These are phyloP conservation scores for Saccharomyces paradoxus DNA, from an alignment of 805 yeast species.

Conservation along the genomic window DNA sequence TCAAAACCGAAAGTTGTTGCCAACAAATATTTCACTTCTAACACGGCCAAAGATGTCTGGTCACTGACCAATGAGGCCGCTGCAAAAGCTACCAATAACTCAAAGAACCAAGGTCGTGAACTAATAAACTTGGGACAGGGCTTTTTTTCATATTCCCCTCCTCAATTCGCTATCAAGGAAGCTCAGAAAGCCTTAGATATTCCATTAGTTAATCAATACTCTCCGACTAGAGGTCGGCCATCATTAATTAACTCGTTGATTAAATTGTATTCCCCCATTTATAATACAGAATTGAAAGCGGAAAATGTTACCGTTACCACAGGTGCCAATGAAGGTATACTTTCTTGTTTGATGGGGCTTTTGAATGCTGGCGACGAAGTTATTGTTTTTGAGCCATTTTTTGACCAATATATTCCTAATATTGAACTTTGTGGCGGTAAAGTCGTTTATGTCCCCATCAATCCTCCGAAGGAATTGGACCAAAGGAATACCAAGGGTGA, in stretches of 20 bases:
- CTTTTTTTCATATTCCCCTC: constrained; percentile 92
- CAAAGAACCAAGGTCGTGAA: constrained; percentile 55
- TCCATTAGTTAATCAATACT: constrained; percentile 82
- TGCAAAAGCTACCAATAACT: constrained; percentile 54
- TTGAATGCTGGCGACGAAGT: constrained; percentile 87
- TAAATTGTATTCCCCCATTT: constrained; percentile 60
- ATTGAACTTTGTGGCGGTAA: constrained; percentile 91
- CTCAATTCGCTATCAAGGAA: constrained; percentile 81
- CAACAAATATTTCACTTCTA: constrained; percentile 45
- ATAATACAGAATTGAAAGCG: constrained; percentile 41
- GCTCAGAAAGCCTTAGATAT: constrained; percentile 65
- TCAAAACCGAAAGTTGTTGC: constrained; percentile 17
- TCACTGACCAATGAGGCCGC: constrained; percentile 92
- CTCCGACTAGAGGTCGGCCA: constrained; percentile 84
- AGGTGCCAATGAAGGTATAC: constrained; percentile 96
- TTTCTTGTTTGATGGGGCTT: constrained; percentile 76
- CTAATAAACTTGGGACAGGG: constrained; percentile 93
- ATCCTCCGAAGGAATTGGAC: constrained; percentile 70
- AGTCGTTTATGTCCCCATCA: constrained; percentile 76
- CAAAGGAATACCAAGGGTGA: constrained; percentile 59
- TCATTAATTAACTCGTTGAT: constrained; percentile 62
- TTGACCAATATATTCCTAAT: constrained; percentile 93
- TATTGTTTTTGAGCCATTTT: constrained; percentile 92
- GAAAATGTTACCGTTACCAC: constrained; percentile 67
- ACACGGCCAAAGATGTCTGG: constrained; percentile 87